A percentile compares a stretch with the other conserved stretches of the same genome.
phyloP scores from a whole-genome alignment of 495 filamentous ascomycete species.

The Penicillium simplicissimum region DNA sequence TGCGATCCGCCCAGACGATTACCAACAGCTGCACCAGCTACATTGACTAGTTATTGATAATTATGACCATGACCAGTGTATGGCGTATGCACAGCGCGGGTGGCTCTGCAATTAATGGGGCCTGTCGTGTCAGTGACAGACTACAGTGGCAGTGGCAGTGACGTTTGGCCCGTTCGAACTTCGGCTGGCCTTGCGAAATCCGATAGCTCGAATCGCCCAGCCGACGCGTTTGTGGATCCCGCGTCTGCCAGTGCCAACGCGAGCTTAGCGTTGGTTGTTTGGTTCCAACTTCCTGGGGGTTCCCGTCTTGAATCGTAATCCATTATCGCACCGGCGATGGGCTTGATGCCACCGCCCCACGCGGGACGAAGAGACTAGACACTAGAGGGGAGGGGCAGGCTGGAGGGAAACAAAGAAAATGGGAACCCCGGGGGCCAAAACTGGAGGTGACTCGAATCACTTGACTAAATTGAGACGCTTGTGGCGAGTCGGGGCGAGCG shows the following conservation, averaged over 20 bases:
- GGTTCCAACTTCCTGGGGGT: neutral
- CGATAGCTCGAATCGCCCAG: slow-evolving; percentile 18
- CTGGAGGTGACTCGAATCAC: neutral
- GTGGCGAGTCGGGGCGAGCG: neutral
- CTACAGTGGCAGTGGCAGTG: no score
- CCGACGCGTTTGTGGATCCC: slow-evolving; percentile 30
- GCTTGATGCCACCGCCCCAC: slow-evolving; percentile 28
- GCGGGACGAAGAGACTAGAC: slow-evolving; percentile 17
- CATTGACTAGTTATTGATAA: slow-evolving; percentile 8
- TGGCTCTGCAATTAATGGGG: slow-evolving; percentile 20
- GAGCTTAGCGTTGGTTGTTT: slow-evolving; percentile 14
- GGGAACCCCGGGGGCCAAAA: neutral
- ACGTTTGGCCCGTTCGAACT: slow-evolving; percentile 9
- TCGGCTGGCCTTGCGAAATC: slow-evolving; percentile 3
- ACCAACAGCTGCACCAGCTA: slow-evolving; percentile 8
- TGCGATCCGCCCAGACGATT: neutral
- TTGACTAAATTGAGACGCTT: neutral
- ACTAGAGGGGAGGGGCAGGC: neutral
- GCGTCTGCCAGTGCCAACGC: slow-evolving; percentile 19
- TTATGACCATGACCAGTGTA: neutral
- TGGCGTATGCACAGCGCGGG: slow-evolving; percentile 16
- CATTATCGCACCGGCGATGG: no score
- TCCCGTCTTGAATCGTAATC: neutral
- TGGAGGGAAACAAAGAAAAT: slow-evolving; percentile 17
- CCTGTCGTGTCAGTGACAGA: neutral